Conservation (phyloP, 2,329 filamentous ascomycete genomes). For the Coniochaeta pulveracea region DNA sequence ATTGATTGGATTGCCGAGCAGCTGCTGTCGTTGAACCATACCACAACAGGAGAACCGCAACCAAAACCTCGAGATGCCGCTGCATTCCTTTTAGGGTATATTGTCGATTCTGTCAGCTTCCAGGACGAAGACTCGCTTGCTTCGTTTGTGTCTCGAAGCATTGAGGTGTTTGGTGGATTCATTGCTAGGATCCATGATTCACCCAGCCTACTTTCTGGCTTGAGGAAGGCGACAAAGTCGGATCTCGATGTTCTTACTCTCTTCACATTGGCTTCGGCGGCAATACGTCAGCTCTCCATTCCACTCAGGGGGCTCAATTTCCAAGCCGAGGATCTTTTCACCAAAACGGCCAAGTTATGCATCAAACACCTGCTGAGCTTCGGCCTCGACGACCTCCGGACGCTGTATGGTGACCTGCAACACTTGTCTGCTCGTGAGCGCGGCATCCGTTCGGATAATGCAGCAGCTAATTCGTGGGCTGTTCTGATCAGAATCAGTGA, state of each 20-base stretch:
- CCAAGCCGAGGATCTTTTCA: conserved; percentile 37
- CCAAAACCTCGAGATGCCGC: conserved; percentile 16
- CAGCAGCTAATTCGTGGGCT: conserved; percentile 43
- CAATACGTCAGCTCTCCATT: conserved; percentile 26
- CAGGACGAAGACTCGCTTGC: conserved; percentile 19
- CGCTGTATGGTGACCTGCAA: conserved; percentile 36
- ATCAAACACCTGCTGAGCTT: conserved; percentile 27
- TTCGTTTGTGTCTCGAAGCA: conserved; percentile 29
- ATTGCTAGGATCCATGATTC: conserved; percentile 21
- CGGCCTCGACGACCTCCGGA: conserved; percentile 30
- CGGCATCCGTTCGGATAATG: conserved; percentile 37
- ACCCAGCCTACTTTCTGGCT: too few species aligned
- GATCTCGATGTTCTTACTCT: conserved; percentile 24
- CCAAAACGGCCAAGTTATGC: conserved; percentile 24
- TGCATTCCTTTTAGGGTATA: conserved; percentile 36
- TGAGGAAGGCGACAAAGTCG: conserved; percentile 1
- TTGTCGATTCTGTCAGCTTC: conserved; percentile 30
- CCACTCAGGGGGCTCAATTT: conserved; percentile 23
- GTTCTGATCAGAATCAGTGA: conserved; percentile 43
- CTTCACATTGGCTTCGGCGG: conserved; percentile 24
- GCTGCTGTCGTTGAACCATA: conserved; percentile 5
- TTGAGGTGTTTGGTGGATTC: conserved; percentile 31
- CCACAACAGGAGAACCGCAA: too few species aligned
- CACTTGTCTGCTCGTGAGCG: conserved; percentile 31
- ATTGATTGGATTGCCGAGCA: conserved; percentile 46